A percentile compares a stretch with the other conserved stretches of the same genome.
These are phyloP conservation scores for Nannochloris sp. DNA, from an alignment of 139 green algal species.

Conservation along the genomic window DNA sequence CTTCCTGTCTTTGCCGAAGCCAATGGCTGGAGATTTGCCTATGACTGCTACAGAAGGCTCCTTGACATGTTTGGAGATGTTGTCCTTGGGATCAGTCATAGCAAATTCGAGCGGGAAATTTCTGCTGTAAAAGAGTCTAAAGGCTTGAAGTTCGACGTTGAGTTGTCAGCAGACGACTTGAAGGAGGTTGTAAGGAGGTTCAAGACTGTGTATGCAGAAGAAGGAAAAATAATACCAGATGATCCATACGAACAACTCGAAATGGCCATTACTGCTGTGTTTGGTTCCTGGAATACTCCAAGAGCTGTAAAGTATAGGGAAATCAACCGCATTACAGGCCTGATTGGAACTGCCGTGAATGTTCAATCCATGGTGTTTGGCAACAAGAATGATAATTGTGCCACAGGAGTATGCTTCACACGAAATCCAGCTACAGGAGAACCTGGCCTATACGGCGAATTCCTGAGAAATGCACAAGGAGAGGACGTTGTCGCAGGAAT, in stretches of 20 bases:
- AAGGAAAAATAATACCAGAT: slow-evolving; percentile 47
- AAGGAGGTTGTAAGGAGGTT: slow-evolving; percentile 48
- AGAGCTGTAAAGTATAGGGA: slow-evolving; percentile 79
- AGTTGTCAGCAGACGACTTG: slow-evolving; percentile 64
- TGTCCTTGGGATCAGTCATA: slow-evolving; percentile 69
- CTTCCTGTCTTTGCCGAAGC: slow-evolving; percentile 50
- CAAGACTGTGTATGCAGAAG: slow-evolving; percentile 59
- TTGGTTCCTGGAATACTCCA: slow-evolving; percentile 64
- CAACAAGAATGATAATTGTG: slow-evolving; percentile 63
- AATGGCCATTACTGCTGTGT: slow-evolving; percentile 61
- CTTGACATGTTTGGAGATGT: slow-evolving; percentile 82
- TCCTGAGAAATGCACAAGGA: slow-evolving; percentile 78
- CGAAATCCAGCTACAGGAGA: slow-evolving; percentile 65
- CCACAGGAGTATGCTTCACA: slow-evolving; percentile 83
- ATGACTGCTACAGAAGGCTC: slow-evolving; percentile 74
- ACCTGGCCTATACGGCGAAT: slow-evolving; percentile 77
- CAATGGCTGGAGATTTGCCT: slow-evolving; percentile 61
- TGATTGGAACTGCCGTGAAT: slow-evolving; percentile 81
- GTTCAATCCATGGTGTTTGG: slow-evolving; percentile 87
- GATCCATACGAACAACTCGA: slow-evolving; percentile 69
- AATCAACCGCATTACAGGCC: slow-evolving; percentile 76
- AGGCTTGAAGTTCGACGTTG: slow-evolving; percentile 59
- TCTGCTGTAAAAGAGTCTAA: slow-evolving; percentile 49
- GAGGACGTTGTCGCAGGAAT: slow-evolving; percentile 87
- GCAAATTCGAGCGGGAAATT: slow-evolving; percentile 72